phyloP scores from a whole-genome alignment of 1,139 yeast genomes.

The Chernovozyma sophiae-reginae region DNA sequence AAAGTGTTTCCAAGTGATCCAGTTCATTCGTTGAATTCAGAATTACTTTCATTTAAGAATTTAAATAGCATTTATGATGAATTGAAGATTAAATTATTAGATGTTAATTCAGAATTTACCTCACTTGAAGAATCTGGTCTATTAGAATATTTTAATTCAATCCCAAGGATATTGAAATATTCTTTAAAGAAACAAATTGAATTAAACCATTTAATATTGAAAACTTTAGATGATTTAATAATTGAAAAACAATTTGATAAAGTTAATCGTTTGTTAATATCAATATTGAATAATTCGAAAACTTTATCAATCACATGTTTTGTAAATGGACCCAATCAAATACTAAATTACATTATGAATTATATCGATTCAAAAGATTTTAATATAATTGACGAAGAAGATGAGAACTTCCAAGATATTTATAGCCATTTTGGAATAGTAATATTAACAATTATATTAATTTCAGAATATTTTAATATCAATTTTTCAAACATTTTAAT shows the following conservation, averaged over 20 bases:
- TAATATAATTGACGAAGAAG: constrained; percentile 21
- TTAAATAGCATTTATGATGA: constrained; percentile 12
- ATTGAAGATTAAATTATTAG: constrained; percentile 34
- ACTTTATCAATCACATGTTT: constrained; percentile 37
- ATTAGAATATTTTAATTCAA: constrained; percentile 29
- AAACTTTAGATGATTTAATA: constrained; percentile 37
- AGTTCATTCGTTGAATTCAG: constrained; percentile 16
- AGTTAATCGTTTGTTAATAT: constrained; percentile 46
- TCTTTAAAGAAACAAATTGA: constrained; percentile 20
- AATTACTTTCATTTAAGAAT: constrained; percentile 16
- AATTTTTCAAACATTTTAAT: constrained; percentile 23
- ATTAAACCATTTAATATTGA: constrained; percentile 28
- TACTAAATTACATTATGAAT: constrained; percentile 27
- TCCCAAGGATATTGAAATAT: constrained; percentile 17
- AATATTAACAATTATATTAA: constrained; percentile 45
- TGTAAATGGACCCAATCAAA: constrained; percentile 17
- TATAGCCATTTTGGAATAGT: constrained; percentile 65
- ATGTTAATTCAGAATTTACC: constrained; percentile 51
- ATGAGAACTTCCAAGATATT: constrained; percentile 61
- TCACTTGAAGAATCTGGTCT: constrained; percentile 50
- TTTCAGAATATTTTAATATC: constrained; percentile 43
- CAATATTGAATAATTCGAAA: constrained; percentile 37
- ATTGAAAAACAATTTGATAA: constrained; percentile 37
- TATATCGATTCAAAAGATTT: constrained; percentile 34
- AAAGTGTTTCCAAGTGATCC: constrained; percentile 25